Evolutionary conservation across 257 asterid species (phyloP), one percentile per base, ranked within the genome.

Genomic region (Scutellaria barbata): DNA sequence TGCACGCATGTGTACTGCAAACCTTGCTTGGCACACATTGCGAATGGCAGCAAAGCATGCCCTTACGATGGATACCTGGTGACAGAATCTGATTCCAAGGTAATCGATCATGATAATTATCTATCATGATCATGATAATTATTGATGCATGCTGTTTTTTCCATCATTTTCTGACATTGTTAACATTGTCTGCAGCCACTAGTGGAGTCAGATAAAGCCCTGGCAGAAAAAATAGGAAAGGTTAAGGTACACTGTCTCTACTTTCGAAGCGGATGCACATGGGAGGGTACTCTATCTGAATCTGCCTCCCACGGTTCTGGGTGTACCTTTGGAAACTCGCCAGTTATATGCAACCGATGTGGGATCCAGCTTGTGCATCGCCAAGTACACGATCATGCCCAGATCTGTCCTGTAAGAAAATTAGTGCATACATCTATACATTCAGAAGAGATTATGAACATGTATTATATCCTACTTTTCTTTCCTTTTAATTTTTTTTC

Each of bases 31-130:
- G 76, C 83, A 7, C 89, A 91, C 76, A 83, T 91, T 51, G 94
- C 96, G 10, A 91, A 83, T 73, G 88, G 85, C 73, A 88, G 73
- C 84, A 84, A 65, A 76, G 92, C 96, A 46, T 94, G 97, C 76
- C 97, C 99, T n/a, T 94, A 91, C 73, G 99, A 91, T 74, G 99
- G 97, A 48, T 89, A 84, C 81, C 80, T 91, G 80, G 97, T 91
- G 63, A 86, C 96, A 1, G 97, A 94, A 77, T 81, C 89, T 0
- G 95, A 89, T 69, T 85, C 99, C 33, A 94, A 88, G 97, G 99
- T 94, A 69, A 68, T 78, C 41, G 13, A 13, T 65, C 17, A 12
- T 18, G 16, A 66, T 76, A 53, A 12, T 41, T 47, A 17, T 76
- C n/a, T n/a, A n/a, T n/a, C n/a, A n/a, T n/a, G 13, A 13, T 65